Conservation (phyloP, 805 yeast species). For the Saccharomycopsis capsularis region DNA sequence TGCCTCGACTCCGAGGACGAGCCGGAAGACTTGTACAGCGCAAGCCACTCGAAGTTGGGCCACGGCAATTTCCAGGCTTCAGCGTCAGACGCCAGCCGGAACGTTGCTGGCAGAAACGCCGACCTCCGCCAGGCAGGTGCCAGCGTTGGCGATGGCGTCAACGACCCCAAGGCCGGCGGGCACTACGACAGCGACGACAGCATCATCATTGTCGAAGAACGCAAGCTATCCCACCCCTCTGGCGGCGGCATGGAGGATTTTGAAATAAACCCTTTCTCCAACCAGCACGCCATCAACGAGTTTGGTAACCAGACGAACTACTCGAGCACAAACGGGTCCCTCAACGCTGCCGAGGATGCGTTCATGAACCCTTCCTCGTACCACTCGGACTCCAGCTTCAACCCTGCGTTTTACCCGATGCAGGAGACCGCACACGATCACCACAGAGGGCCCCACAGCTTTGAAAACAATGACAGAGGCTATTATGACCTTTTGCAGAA, state of each 20-base stretch:
- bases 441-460: not conserved
- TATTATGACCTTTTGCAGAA: not conserved
- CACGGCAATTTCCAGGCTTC: not conserved
- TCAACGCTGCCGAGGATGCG: not conserved
- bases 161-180: not conserved
- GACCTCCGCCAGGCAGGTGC: not conserved
- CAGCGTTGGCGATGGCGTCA: not conserved
- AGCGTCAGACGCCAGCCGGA: not conserved
- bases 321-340: not conserved
- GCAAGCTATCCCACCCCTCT: not conserved
- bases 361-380: not conserved
- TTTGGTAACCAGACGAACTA: not conserved
- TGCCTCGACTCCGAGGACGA: slow-evolving; percentile 19
- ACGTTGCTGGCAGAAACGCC: not conserved
- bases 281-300: slow-evolving; percentile 1
- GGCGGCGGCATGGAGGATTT: not conserved
- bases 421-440: not conserved
- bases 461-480: not conserved
- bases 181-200: slow-evolving; percentile 4
- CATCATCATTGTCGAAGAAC: slow-evolving; percentile 5
- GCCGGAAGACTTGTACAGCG: not conserved
- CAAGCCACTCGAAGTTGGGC: not conserved
- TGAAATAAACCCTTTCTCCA: slow-evolving; percentile 10
- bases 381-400: slow-evolving; percentile 6
- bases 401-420: not conserved